Conservation (phyloP, 176 grass and related monocot species). For the Bothriochloa decipiens region DNA sequence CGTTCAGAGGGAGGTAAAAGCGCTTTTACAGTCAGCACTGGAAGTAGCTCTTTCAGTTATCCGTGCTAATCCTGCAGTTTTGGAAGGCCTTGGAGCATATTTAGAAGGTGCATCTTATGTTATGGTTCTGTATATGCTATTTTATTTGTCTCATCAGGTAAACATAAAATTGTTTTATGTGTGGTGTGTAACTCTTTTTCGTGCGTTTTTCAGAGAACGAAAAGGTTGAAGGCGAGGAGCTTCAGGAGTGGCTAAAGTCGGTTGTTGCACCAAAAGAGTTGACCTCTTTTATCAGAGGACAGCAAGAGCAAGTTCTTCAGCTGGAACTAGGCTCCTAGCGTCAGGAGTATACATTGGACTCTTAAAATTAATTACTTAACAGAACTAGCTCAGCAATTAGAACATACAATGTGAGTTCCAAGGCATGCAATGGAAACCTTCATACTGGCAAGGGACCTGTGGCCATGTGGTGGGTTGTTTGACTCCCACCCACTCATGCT, state of each 20-base stretch:
- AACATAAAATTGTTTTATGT: conserved; percentile 2
- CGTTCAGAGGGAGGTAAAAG: conserved; percentile 86
- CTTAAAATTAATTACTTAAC: conserved; percentile 50
- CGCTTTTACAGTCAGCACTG: conserved; percentile 79
- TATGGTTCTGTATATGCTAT: conserved; percentile 2
- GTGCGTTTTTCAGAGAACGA: conserved; percentile 73
- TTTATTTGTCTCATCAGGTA: conserved; percentile 27
- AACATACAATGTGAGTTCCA: conserved; percentile 29
- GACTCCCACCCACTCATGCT: neutral
- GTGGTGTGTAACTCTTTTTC: conserved; percentile 32
- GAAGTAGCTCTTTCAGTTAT: conserved; percentile 96
- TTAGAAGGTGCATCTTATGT: conserved; percentile 71
- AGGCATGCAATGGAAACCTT: conserved; percentile 35
- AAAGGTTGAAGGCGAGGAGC: conserved; percentile 95
- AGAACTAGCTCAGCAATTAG: conserved; percentile 36
- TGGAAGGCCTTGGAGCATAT: conserved; percentile 96
- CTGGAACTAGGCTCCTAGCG: conserved; percentile 65
- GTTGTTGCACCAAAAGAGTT: conserved; percentile 89
- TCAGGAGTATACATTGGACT: conserved; percentile 23
- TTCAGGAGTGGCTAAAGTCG: conserved; percentile 94
- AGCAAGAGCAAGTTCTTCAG: conserved; percentile 64
- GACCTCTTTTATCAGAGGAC: conserved; percentile 68
- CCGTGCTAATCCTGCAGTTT: conserved; percentile 80
- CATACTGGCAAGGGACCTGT: neutral
- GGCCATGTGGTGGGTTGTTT: neutral